phyloP scores from a whole-genome alignment of 352 stramenopile species.

The Pythium biforme region DNA sequence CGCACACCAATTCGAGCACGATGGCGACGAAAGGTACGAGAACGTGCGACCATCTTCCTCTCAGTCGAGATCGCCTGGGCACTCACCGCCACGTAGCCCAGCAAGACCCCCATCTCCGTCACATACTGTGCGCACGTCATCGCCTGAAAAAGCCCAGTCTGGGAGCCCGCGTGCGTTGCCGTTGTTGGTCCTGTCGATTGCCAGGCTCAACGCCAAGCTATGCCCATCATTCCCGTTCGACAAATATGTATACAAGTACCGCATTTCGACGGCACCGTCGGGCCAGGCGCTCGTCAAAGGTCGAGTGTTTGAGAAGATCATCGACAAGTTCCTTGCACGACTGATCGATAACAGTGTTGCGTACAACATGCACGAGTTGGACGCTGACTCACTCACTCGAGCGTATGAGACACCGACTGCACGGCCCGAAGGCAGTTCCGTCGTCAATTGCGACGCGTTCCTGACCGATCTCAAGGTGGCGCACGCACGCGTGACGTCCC shows the following conservation, averaged over 20 bases:
- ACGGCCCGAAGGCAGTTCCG: background rate
- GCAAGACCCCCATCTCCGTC: slow-evolving; percentile 14
- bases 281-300: slow-evolving; percentile 46
- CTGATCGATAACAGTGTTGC: slow-evolving; percentile 48
- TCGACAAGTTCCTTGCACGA: slow-evolving; percentile 73
- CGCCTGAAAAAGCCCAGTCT: background rate
- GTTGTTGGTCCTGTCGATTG: slow-evolving; percentile 35
- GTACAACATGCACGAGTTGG: slow-evolving; percentile 72
- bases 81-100: slow-evolving; percentile 13
- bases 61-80: background rate
- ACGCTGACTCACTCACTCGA: slow-evolving; percentile 40
- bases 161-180: slow-evolving; percentile 2
- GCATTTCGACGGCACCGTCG: slow-evolving; percentile 4
- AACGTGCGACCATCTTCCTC: background rate
- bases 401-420: slow-evolving; percentile 6
- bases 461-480: slow-evolving; percentile 45
- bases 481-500: slow-evolving; percentile 21
- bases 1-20: slow-evolving; percentile 13
- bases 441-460: slow-evolving; percentile 55
- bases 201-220: slow-evolving; percentile 47
- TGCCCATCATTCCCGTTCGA: slow-evolving; percentile 59
- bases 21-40: background rate
- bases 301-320: slow-evolving; percentile 66
- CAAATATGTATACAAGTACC: slow-evolving; percentile 79
- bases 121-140: slow-evolving; percentile 10